Percentiles rank a stretch among this genome's conserved stretches.
phyloP scores from a whole-genome alignment of 2,329 filamentous ascomycete species.

The Trichophyton rubrum region DNA sequence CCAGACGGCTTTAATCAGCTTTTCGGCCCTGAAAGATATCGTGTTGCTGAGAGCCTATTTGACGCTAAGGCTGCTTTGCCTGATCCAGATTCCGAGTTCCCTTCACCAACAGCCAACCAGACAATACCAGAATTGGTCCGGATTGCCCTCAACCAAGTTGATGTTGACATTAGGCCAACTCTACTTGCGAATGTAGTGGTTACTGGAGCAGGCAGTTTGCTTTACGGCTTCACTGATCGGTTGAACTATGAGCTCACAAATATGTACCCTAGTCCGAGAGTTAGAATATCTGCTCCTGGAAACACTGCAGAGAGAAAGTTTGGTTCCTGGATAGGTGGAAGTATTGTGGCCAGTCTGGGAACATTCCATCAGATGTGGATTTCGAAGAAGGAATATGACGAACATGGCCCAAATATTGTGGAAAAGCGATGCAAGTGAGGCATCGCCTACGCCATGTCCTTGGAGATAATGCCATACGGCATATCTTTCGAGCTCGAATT shows the following conservation, averaged over 20 bases:
- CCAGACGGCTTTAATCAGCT: constrained; percentile 93
- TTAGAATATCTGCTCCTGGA: constrained; percentile 78
- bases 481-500: neutral
- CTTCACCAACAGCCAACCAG: constrained; percentile 53
- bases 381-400: constrained; percentile 90
- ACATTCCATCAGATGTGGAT: constrained; percentile 99
- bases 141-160: constrained; percentile 62
- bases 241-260: constrained; percentile 70
- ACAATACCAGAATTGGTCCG: constrained; percentile 76
- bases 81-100: constrained; percentile 32
- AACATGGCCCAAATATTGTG: constrained; percentile 79
- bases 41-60: constrained; percentile 78
- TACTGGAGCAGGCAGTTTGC: constrained; percentile 72
- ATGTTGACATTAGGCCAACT: constrained; percentile 75
- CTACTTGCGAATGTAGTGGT: constrained; percentile 84
- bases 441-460: neutral
- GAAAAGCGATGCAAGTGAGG: constrained; percentile 87
- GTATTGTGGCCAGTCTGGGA: constrained; percentile 85
- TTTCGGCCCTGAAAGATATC: constrained; percentile 79
- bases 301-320: constrained; percentile 81
- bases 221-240: constrained; percentile 86
- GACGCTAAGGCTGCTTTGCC: constrained; percentile 65
- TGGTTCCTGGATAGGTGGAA: constrained; percentile 91
- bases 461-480: neutral
- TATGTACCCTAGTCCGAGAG: constrained; percentile 72